A percentile compares a stretch with the other conserved stretches of the same genome.
Conservation (phyloP, 495 filamentous ascomycete species). For the Neurospora sp. region DNA sequence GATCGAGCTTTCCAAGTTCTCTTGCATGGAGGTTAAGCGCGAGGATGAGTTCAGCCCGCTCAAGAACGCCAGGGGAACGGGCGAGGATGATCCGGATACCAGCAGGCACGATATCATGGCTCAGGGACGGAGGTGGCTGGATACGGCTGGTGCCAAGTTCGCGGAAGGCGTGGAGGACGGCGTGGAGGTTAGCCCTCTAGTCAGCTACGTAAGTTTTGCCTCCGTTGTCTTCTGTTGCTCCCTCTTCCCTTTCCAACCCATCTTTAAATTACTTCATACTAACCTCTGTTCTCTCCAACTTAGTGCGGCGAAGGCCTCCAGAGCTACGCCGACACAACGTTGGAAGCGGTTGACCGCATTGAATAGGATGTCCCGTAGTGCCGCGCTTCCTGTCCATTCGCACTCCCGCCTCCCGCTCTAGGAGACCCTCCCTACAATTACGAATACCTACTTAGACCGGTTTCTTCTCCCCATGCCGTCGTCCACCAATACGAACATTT, state of each 20-base stretch:
- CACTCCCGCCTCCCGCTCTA: neutral
- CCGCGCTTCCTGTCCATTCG: neutral
- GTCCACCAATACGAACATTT: neutral
- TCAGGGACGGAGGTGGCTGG: slow-evolving; percentile 77
- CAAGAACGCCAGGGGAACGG: slow-evolving; percentile 88
- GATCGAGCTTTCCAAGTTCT: slow-evolving; percentile 79
- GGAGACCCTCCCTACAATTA: neutral
- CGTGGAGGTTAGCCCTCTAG: slow-evolving; percentile 84
- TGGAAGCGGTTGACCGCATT: neutral
- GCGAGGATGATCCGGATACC: slow-evolving; percentile 90
- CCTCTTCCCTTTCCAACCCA: neutral
- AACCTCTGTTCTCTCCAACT: slow-evolving; percentile 14
- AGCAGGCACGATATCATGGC: slow-evolving; percentile 79
- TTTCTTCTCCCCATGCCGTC: neutral
- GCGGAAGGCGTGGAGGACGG: slow-evolving; percentile 58
- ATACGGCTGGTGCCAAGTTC: slow-evolving; percentile 67
- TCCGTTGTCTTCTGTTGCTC: neutral
- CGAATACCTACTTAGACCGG: neutral
- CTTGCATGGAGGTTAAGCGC: slow-evolving; percentile 87
- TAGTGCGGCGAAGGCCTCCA: slow-evolving; percentile 88
- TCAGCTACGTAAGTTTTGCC: slow-evolving; percentile 76
- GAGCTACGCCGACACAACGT: slow-evolving; percentile 50
- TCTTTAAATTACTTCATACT: slow-evolving; percentile 8
- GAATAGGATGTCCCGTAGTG: neutral
- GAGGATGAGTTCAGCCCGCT: slow-evolving; percentile 98